Evolutionary conservation across 2,329 filamentous ascomycete species (phyloP).

Genomic region (Endothia cerciana): DNA sequence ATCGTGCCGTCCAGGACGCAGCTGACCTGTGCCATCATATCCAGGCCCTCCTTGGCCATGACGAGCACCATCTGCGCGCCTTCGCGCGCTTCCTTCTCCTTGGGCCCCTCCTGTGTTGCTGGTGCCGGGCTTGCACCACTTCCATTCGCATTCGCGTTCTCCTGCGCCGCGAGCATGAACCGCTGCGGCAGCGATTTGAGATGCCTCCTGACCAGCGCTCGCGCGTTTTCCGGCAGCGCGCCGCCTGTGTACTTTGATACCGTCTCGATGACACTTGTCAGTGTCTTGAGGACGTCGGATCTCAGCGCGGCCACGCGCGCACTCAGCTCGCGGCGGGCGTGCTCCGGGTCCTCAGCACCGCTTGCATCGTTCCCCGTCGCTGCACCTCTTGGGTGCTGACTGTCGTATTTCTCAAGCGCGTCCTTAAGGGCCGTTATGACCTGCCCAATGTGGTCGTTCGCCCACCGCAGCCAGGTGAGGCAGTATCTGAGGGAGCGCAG

Average conservation of each 20-base stretch:
- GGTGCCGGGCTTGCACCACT: conserved; percentile 5
- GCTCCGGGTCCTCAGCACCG: conserved; percentile 33
- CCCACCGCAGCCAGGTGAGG: conserved; percentile 76
- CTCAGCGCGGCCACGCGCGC: conserved; percentile 70
- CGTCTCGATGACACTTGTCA: conserved; percentile 80
- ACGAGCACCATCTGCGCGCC: conserved; percentile 79
- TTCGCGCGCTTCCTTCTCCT: conserved; percentile 51
- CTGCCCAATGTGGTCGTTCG: conserved; percentile 78
- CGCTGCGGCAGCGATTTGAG: conserved; percentile 83
- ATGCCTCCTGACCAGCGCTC: conserved; percentile 79
- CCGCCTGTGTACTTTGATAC: conserved; percentile 92
- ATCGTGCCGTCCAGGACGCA: conserved; percentile 88
- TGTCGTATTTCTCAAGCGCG: conserved; percentile 80
- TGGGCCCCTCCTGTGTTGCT: conserved; percentile 38
- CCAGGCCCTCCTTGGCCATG: conserved; percentile 85
- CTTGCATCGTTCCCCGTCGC: conserved; percentile 30
- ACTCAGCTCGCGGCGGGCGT: conserved; percentile 51
- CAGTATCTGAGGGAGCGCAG: conserved; percentile 84
- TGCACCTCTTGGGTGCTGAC: conserved; percentile 36
- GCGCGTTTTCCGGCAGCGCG: conserved; percentile 85
- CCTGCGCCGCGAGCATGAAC: conserved; percentile 70
- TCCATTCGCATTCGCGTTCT: conserved; percentile 37
- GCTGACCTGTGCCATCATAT: conserved; percentile 93
- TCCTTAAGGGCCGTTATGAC: conserved; percentile 75
- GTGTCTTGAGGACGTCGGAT: conserved; percentile 73